Conservation (phyloP, 2,329 filamentous ascomycete species). For the Phaeosphaeriaceae sp. region DNA sequence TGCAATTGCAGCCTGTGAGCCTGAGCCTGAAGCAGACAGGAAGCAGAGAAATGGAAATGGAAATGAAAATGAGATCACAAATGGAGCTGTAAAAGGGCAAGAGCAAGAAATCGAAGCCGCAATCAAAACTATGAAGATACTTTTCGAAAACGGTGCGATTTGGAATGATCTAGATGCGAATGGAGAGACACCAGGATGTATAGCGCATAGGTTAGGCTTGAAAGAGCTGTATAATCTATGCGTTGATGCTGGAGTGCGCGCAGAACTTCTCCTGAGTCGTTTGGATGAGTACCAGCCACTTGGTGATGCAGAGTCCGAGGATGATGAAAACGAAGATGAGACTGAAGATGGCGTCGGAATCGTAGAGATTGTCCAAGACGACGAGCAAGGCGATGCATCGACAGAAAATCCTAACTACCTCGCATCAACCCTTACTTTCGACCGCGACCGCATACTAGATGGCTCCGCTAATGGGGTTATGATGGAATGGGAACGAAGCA, state of each 20-base stretch:
- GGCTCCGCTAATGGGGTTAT: constrained; percentile 59
- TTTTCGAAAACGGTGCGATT: constrained; percentile 88
- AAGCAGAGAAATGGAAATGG: constrained; percentile 32
- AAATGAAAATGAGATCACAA: constrained; percentile 29
- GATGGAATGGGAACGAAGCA: constrained; percentile 60
- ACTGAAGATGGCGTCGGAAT: constrained; percentile 32
- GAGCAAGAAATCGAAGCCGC: constrained; percentile 59
- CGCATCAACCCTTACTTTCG: constrained; percentile 55
- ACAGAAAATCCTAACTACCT: constrained; percentile 58
- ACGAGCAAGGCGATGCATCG: constrained; percentile 35
- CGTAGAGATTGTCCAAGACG: constrained; percentile 34
- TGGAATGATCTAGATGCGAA: constrained; percentile 94
- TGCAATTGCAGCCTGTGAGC: constrained; percentile 71
- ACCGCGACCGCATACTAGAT: constrained; percentile 55
- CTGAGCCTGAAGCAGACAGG: constrained; percentile 42
- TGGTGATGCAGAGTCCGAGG: constrained; percentile 61
- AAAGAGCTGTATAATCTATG: constrained; percentile 77
- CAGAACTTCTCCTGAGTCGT: constrained; percentile 83
- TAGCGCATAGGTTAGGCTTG: constrained; percentile 74
- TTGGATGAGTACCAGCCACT: constrained; percentile 83
- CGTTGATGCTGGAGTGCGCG: constrained; percentile 87
- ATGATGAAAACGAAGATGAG: constrained; percentile 54
- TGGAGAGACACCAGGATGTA: constrained; percentile 89
- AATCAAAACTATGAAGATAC: constrained; percentile 71
- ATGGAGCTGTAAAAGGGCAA: constrained; percentile 36